phyloP scores from a whole-genome alignment of 2,329 filamentous ascomycete genomes.

The Fusarium incarnatum region DNA sequence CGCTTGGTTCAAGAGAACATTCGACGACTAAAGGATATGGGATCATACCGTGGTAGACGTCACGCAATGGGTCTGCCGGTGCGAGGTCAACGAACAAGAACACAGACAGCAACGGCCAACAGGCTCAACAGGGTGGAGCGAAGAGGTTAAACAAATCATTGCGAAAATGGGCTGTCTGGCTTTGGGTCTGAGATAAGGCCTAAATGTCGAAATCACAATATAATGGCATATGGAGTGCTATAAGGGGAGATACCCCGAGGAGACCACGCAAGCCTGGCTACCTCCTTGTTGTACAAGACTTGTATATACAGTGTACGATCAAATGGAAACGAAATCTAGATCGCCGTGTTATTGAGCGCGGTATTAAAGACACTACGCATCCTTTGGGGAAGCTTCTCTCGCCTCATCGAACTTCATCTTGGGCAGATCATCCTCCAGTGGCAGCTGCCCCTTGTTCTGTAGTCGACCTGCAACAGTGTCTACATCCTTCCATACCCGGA shows the following conservation, averaged over 20 bases:
- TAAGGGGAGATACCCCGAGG: conserved; percentile 1
- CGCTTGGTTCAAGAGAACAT: conserved; percentile 87
- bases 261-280: conserved; percentile 6
- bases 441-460: conserved; percentile 66
- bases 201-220: not conserved
- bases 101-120: conserved; percentile 71
- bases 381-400: conserved; percentile 1
- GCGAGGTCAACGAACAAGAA: conserved; percentile 88
- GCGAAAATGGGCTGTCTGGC: not conserved
- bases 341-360: conserved; percentile 6
- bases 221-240: conserved; percentile 2
- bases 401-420: conserved; percentile 27
- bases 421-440: conserved; percentile 64
- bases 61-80: conserved; percentile 95
- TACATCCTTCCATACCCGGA: conserved; percentile 85
- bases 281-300: conserved; percentile 47
- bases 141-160: conserved; percentile 39
- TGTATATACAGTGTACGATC: conserved; percentile 50
- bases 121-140: conserved; percentile 70
- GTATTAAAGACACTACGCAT: conserved; percentile 5
- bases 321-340: conserved; percentile 33
- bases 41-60: conserved; percentile 85
- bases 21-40: conserved; percentile 86
- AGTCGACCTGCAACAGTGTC: conserved; percentile 77
- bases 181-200: not conserved